Evolutionary conservation across 495 filamentous ascomycete genomes (phyloP).

Genomic region (Hyphodiscus hymeniophilus): DNA sequence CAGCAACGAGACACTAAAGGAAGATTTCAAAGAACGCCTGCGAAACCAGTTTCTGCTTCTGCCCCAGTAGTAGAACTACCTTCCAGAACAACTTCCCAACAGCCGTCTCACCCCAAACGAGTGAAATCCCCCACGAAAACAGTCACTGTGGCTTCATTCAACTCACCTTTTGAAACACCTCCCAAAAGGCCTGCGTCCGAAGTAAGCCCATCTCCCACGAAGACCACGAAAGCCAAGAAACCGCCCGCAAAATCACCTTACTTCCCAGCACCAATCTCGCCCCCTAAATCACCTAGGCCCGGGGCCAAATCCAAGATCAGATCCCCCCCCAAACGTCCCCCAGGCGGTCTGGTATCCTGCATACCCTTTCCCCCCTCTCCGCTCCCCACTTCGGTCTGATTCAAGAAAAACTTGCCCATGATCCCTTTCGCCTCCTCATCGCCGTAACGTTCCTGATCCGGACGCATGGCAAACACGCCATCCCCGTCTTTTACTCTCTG

Average conservation of each 20-base stretch:
- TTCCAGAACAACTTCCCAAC: conserved; percentile 1
- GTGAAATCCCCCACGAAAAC: no score
- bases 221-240: conserved; percentile 13
- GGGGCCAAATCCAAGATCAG: conserved; percentile 15
- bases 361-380: conserved; percentile 65
- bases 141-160: no score
- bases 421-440: conserved; percentile 66
- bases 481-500: conserved; percentile 66
- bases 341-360: conserved; percentile 46
- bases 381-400: conserved; percentile 63
- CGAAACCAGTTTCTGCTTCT: neutral
- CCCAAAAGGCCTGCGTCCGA: no score
- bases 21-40: neutral
- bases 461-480: conserved; percentile 63
- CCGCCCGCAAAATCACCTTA: conserved; percentile 31
- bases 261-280: conserved; percentile 23
- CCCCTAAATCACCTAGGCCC: conserved; percentile 16
- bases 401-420: conserved; percentile 66
- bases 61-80: neutral
- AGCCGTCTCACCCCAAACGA: no score
- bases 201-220: no score
- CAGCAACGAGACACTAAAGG: conserved; percentile 4
- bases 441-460: conserved; percentile 78
- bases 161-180: no score
- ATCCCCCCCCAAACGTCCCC: conserved; percentile 24